These are phyloP conservation scores for Poa pratensis DNA, from an alignment of 176 grass and related monocot species.

Conservation along the genomic window DNA sequence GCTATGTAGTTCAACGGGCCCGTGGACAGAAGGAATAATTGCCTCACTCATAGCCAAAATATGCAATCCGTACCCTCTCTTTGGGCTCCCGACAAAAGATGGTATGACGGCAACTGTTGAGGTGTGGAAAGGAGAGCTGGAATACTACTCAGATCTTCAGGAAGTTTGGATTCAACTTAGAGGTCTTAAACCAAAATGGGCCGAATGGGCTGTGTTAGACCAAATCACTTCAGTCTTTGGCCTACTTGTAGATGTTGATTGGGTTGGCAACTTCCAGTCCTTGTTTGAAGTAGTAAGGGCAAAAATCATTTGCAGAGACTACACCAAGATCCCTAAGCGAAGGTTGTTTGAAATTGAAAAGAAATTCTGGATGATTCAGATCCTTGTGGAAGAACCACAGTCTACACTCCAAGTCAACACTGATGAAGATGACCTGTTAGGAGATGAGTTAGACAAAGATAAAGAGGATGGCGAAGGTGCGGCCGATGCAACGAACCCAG, in stretches of 20 bases:
- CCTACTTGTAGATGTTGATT: accelerated
- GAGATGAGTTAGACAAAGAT: too few relatives aligned
- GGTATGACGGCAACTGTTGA: not conserved
- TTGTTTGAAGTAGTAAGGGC: not conserved
- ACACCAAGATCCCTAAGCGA: not conserved
- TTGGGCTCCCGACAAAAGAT: not conserved
- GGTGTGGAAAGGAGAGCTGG: not conserved
- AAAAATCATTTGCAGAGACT: not conserved
- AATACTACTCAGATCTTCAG: not conserved
- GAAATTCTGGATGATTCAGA: not conserved
- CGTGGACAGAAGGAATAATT: too few relatives aligned
- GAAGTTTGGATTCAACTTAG: not conserved
- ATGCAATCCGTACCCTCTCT: not conserved
- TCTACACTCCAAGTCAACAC: too few relatives aligned
- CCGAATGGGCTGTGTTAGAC: accelerated
- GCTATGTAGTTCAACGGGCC: too few relatives aligned
- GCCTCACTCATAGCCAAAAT: too few relatives aligned
- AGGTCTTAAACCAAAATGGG: not conserved
- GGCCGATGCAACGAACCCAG: too few relatives aligned
- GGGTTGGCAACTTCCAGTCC: not conserved
- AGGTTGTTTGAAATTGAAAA: not conserved
- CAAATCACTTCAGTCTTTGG: not conserved
- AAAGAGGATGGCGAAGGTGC: too few relatives aligned
- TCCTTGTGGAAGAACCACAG: too few relatives aligned
- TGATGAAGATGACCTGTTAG: too few relatives aligned